Evolutionary conservation across 805 yeast genomes (phyloP), one percentile per base, ranked within the genome.

Genomic region (Deakozyma indianensis): DNA sequence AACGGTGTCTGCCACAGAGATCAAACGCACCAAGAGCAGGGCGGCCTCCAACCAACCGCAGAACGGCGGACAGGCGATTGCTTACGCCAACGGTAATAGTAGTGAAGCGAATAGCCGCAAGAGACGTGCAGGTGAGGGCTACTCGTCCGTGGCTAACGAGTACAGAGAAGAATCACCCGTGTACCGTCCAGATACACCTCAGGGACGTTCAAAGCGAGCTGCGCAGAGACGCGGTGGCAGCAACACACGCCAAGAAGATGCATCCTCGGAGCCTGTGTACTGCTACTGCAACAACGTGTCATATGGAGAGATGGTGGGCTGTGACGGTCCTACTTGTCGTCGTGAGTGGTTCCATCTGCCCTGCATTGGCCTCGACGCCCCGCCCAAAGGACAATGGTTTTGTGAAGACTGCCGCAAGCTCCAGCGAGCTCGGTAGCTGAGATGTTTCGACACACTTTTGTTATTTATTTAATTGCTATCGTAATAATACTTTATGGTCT

Each of bases 271-370:
- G 56, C 95, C 94, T 0, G 75, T 87, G 1, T 90, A 90, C 61
- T 92, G 98, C 63, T 88, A 90, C 66, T 92, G 98, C 66, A 85
- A 87, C 60, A 96, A 88, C 60, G 95, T 88, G 0, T 90, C 96
- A 3, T 92, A 83, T 59, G 98, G 98, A 18, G 97, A 92, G 58
- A 92, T 92, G 98, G 96, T 92, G 49, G 98, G 95, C 1, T 92
- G 98, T 65, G 98, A 92, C 58, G 96, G 96, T 11, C 88, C 84
- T 28, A 77, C 80, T 48, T 90, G 97, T 67, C 79, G 79, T 59
- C 70, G 86, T 45, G 97, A 88, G 62, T 88, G 97, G 97, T 88
- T 88, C 65, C 97, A 88, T 67, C 68, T 90, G 53, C 94, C 94
- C 16, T 88, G 97, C 63, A 83, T 85, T 40, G 95, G 95, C 0